A percentile compares a stretch with the other conserved stretches of the same genome.
phyloP scores from a whole-genome alignment of 139 green algal genomes.

The Chlamydomonas incerta region DNA sequence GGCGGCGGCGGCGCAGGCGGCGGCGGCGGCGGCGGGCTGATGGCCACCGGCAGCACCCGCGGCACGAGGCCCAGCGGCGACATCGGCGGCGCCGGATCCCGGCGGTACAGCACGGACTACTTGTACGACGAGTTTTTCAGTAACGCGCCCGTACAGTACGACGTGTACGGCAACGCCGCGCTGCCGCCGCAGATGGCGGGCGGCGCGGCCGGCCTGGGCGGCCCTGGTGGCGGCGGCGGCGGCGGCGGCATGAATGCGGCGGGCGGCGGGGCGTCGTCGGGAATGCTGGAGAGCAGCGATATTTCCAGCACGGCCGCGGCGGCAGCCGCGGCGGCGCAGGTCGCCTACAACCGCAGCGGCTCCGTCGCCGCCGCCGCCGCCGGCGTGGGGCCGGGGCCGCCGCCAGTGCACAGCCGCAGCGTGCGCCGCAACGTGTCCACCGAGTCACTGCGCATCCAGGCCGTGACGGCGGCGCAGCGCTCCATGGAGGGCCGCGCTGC shows the following conservation, averaged over 20 bases:
- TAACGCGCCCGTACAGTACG: conserved; percentile 14
- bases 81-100: neutral
- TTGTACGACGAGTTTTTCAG: conserved; percentile 36
- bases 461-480: conserved; percentile 7
- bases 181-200: neutral
- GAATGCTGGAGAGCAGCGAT: neutral
- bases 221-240: too few species aligned
- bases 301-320: neutral
- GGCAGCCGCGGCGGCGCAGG: too few species aligned
- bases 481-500: conserved; percentile 27
- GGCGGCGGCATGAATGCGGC: neutral
- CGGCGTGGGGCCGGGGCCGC: neutral
- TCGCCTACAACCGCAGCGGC: too few species aligned
- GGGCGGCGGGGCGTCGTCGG: neutral
- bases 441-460: conserved; percentile 35
- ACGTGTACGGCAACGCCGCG: neutral
- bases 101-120: conserved; percentile 7
- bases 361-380: too few species aligned
- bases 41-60: neutral
- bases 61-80: neutral
- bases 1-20: neutral
- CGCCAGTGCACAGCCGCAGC: conserved; percentile 14
- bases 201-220: neutral
- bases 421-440: conserved; percentile 13
- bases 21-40: neutral